A percentile compares a stretch with the other conserved stretches of the same genome.
phyloP scores from a whole-genome alignment of 129 eudicot genomes.

The Heracleum sosnowskyi region DNA sequence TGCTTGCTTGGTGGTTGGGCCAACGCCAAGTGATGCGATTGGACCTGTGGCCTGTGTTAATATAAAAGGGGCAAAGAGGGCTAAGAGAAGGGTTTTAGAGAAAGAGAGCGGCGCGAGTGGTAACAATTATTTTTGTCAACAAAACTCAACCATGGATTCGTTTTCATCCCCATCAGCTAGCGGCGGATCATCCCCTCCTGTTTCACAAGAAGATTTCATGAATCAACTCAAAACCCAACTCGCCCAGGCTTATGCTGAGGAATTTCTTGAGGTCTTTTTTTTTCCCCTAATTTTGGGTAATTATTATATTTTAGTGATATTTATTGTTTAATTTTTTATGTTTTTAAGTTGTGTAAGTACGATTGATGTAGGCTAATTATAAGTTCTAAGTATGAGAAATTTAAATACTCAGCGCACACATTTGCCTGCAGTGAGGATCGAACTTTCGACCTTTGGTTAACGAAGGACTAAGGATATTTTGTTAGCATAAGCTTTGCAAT shows the following conservation, averaged over 20 bases:
- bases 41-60: background rate
- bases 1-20: background rate
- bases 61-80: background rate
- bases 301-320: no score
- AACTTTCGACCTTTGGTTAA: no score
- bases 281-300: background rate
- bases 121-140: background rate
- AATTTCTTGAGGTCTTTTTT: constrained; percentile 60
- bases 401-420: no score
- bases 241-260: constrained; percentile 89
- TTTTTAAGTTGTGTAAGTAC: no score
- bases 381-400: no score
- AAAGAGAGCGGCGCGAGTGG: background rate
- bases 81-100: background rate
- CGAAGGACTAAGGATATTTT: background rate
- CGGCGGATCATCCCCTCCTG: constrained; percentile 44
- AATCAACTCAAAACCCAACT: constrained; percentile 70
- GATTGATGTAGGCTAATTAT: no score
- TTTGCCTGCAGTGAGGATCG: no score
- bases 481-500: no score
- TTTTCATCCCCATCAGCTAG: constrained; percentile 47
- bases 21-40: background rate
- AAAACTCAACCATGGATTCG: constrained; percentile 43
- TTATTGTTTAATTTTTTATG: no score
- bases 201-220: constrained; percentile 57